Evolutionary conservation across 1,139 yeast species (phyloP).

Genomic region (Debaryomycetaceae sp.): DNA sequence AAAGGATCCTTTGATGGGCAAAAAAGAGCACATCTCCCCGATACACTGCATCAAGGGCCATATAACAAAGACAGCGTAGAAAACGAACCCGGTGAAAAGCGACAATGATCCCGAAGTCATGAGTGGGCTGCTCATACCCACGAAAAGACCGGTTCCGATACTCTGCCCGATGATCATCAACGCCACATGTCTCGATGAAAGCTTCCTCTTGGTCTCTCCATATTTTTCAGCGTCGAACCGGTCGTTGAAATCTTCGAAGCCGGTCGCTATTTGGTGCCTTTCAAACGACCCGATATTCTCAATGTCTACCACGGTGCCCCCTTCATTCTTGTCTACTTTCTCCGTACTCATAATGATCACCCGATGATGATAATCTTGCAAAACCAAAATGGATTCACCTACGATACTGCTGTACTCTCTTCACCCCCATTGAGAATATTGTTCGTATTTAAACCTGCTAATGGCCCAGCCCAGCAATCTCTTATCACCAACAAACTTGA

Average conservation of each 20-base stretch:
- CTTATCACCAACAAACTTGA: no score
- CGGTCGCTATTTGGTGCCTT: constrained; percentile 12
- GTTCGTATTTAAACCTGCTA: no score
- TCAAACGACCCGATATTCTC: constrained; percentile 20
- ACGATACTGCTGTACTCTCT: no score
- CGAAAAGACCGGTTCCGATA: constrained; percentile 48
- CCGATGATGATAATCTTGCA: no score
- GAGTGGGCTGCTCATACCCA: constrained; percentile 34
- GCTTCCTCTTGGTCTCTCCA: constrained; percentile 35
- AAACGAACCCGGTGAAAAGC: constrained; percentile 31
- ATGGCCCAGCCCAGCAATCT: no score
- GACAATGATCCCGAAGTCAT: constrained; percentile 36
- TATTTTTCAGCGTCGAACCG: constrained; percentile 27
- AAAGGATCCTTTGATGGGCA: constrained; percentile 39
- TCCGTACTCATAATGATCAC: not conserved
- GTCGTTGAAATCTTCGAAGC: constrained; percentile 31
- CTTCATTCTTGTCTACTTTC: constrained; percentile 3
- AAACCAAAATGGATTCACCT: no score
- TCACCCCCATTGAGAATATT: no score
- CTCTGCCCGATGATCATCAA: constrained; percentile 52
- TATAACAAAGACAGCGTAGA: constrained; percentile 27
- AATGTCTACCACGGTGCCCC: constrained; percentile 17
- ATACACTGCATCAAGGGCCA: constrained; percentile 41
- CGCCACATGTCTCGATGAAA: constrained; percentile 43
- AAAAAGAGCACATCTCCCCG: constrained; percentile 39